Evolutionary conservation across 2,329 filamentous ascomycete species (phyloP), one percentile per base, ranked within the genome.

Genomic region (Alternaria gaisen): DNA sequence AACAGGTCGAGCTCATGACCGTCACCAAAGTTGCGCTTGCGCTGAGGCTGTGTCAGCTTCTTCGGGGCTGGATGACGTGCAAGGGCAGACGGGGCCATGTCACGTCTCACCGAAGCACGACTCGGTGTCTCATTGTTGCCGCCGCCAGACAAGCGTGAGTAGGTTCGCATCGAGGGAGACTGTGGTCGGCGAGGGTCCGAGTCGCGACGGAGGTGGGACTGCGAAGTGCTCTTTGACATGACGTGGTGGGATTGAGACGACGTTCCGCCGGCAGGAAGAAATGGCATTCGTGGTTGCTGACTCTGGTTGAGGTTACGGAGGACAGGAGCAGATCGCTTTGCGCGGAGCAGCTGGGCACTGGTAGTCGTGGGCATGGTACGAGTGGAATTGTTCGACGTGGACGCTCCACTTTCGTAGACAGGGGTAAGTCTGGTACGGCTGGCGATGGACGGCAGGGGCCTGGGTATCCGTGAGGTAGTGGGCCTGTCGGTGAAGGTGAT

Each of bases 1-100:
- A 99, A 98, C 3, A 87, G 89, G 69, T 98, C 94, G 34, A 99
- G 84, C 79, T 99, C 95, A 61, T 90, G 91, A 16, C 95, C 95
- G 77, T 97, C 93, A 12, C 95, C 95, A 80, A 96, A 99, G 42
- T 72, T 70, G 11, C 69, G 68, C 60, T 75, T 77, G 20, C 70
- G 69, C 51, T 70, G 69, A 40, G 71, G 73, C 48, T 72, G 69
- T 5, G 69, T 71, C 16, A 74, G 58, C 83, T 90, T 91, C 7
- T 85, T 81, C 16, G 70, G 70, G 51, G 85, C 83, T 55, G 86
- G 85, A 61, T 84, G 81, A 46, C 82, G 79, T 52, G 83, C 78
- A 30, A 86, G 74, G 20, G 83, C 78, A 54, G 85, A 83, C 28
- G 84, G 80, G 52, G 83, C 84, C 56, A 83, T 67, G 55, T 74